These are phyloP conservation scores for Schrenkiella parvula DNA, from an alignment of 345 rosid genomes.

Conservation along the genomic window DNA sequence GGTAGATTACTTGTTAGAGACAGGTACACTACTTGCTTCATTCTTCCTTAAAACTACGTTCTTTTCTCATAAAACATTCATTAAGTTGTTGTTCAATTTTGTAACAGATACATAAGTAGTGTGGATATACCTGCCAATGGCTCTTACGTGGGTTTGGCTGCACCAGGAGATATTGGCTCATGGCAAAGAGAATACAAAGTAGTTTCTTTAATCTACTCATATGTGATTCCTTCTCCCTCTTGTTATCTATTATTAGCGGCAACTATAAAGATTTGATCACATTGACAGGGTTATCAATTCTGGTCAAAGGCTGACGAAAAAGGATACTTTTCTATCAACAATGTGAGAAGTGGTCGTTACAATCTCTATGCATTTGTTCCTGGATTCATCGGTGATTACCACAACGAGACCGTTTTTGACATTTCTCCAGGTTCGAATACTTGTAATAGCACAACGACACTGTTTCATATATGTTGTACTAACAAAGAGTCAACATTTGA, in stretches of 20 bases:
- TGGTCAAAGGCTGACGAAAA: slow-evolving; percentile 61
- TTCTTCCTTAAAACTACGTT: background rate
- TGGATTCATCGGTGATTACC: slow-evolving; percentile 84
- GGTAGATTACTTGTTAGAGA: slow-evolving; percentile 71
- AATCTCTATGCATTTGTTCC: slow-evolving; percentile 70
- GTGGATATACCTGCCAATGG: slow-evolving; percentile 41
- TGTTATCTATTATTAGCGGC: background rate
- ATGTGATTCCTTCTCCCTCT: background rate
- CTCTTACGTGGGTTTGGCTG: slow-evolving; percentile 78
- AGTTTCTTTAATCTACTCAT: slow-evolving; percentile 11
- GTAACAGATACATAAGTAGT: slow-evolving; percentile 40
- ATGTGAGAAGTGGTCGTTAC: slow-evolving; percentile 52
- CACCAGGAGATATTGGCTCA: slow-evolving; percentile 80
- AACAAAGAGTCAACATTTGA: background rate
- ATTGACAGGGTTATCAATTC: slow-evolving; percentile 77
- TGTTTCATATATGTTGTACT: background rate
- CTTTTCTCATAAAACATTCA: background rate
- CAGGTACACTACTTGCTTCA: slow-evolving; percentile 36
- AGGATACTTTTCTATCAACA: slow-evolving; percentile 54
- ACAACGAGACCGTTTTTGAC: slow-evolving; percentile 37
- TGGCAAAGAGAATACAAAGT: slow-evolving; percentile 96
- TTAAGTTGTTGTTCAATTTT: slow-evolving; percentile 15
- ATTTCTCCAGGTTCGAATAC: slow-evolving; percentile 48
- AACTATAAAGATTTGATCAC: background rate
- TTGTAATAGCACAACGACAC: background rate